Evolutionary conservation across 768 basidiomycete species (phyloP).

Genomic region (Tulasnella sp.): DNA sequence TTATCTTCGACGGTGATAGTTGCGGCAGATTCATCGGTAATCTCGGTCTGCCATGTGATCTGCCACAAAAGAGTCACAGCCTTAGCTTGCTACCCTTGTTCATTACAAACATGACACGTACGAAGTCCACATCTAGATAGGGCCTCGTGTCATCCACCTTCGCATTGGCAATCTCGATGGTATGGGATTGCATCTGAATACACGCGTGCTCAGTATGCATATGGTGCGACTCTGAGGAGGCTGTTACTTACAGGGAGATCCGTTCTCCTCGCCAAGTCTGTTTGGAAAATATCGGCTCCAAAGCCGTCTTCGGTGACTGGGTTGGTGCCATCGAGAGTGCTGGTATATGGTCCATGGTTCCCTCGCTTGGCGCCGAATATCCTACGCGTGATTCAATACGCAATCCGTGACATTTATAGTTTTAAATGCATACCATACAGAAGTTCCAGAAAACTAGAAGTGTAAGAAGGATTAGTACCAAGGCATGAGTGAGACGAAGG

Average conservation of each 20-base stretch:
- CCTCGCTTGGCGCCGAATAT: constrained; percentile 1
- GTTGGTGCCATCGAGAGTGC: constrained; percentile 1
- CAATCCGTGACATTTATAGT: no score
- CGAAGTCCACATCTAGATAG: constrained; percentile 2
- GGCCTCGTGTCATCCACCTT: background rate
- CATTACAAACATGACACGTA: background rate
- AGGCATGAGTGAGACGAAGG: background rate
- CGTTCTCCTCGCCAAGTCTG: no score
- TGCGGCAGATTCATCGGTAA: background rate
- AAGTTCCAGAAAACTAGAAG: background rate
- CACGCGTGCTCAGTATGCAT: no score
- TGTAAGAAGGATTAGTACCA: background rate
- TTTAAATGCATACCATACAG: no score
- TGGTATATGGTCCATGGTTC: constrained; percentile 2
- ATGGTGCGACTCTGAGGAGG: no score
- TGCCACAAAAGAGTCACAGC: background rate
- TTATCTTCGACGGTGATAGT: background rate
- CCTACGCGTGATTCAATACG: no score
- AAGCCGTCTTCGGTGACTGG: background rate
- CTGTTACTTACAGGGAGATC: no score
- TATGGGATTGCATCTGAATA: background rate
- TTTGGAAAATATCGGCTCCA: no score
- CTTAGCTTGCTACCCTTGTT: background rate
- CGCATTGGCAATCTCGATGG: background rate
- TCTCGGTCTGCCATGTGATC: constrained; percentile 1